Base-by-base conservation (phyloP, 2,329 filamentous ascomycete species). In the Tolypocladium paradoxum region DNA sequence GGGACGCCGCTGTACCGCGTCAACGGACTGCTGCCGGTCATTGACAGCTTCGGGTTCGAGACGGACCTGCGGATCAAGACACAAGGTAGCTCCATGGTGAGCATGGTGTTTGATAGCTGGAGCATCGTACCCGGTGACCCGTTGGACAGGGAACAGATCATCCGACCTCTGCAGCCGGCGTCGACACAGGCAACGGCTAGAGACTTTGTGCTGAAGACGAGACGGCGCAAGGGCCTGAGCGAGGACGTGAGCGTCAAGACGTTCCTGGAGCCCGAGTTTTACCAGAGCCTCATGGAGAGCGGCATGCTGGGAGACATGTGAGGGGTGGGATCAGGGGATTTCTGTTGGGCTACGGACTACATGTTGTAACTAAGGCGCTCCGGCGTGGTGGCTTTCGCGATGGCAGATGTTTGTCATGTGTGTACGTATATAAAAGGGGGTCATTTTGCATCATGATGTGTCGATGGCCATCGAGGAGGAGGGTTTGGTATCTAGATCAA, bases 11-110 rank as follows among this genome's bases (percentile, higher is more conserved):
- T 99, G 12, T 97, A 96, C 71, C 86, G 88, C 24, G 91, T 96
- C 51, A 88, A 85, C 62, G 93, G 93, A 4, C 77, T 97, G 49
- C 84, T 99, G 53, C 93, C 93, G 11, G 93, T 97, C 55, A 96
- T 99, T 65, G 93, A 99, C 74, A 90, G 85, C 33, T 99, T 99
- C 65, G 93, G 93, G 22, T 97, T 99, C 70, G 93, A 99, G 75
- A 97, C 93, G 16, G 93, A 99, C 73, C 77, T 99, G 54, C 81
- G 93, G 57, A 97, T 97, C 65, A 91, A 96, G 70, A 96, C 92
- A 0, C 89, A 96, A 73, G 92, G 93, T 51, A 86, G 90, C 67
- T 90, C 91, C 53, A 91, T 89, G 64, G 84, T 97, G 51, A 90
- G 85, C 62, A 78, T 99, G 36, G 90, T 95, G 14, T 99, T 99